Evolutionary conservation across 345 rosid genomes (phyloP), one percentile per base, ranked within the genome.

Genomic region (Gossypium arboreum): DNA sequence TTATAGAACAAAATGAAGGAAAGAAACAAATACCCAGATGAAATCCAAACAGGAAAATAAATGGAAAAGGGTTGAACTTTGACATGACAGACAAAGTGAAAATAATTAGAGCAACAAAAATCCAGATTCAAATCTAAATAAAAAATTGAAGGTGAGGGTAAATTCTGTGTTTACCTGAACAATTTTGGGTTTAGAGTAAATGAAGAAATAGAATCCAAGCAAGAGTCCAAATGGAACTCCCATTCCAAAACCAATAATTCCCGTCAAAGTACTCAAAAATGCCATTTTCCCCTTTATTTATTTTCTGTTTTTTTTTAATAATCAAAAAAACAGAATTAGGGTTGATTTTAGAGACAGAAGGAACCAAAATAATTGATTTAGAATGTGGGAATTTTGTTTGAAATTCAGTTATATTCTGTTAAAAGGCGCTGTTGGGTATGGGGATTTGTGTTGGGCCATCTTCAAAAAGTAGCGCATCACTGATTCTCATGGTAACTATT

Each of bases 191-290:
- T 84, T 79, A 29, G 94, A 90, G 76, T 91, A 91, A 20, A 92
- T 27, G 80, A 91, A 86, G 80, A 85, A 71, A 76, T 79, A 80
- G 87, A 92, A 92, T 1, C 97, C 97, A 20, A 85, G n/a, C 71
- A 86, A 12, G 63, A 92, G 87, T 41, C 97, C 97, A 34, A 88
- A 27, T 34, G 94, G 89, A 77, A 91, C 75, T 71, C 97, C 97
- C 79, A 91, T 80, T 27, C 70, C 86, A 81, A 91, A 91, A 72
- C 97, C 97, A 52, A 91, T 4, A 52, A 88, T 64, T 47, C 92
- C 96, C 75, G 88, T 51, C 3, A 91, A 74, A 84, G 85, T 81
- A 6, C 82, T 78, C 47, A 88, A 44, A 17, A 92, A 79, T 4
- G 94, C 89, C 95, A 85, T 88, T 48, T 59, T 58, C 41, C 64